Conservation (phyloP, 352 stramenopile species). For the Globisporangium orthogonon region DNA sequence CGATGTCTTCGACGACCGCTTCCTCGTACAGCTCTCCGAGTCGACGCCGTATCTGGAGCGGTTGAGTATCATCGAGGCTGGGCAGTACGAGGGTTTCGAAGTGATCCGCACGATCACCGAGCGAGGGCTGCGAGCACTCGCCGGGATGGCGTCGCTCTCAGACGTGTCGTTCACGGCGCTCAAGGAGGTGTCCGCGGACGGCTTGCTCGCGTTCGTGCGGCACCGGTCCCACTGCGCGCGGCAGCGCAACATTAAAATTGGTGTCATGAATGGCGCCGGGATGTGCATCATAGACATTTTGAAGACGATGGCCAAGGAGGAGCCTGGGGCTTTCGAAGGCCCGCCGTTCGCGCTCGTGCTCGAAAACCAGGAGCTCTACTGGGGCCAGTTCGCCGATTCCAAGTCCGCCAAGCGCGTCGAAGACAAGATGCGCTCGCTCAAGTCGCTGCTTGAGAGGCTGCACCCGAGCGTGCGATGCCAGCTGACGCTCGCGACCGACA, state of each 20-base stretch:
- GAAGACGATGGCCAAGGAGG: conserved; percentile 19
- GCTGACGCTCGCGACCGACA: conserved; percentile 24
- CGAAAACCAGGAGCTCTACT: conserved; percentile 27
- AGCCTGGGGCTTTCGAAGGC: conserved; percentile 13
- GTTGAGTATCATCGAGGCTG: conserved; percentile 26
- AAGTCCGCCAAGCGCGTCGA: conserved; percentile 20
- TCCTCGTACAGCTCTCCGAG: conserved; percentile 18
- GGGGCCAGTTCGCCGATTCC: conserved; percentile 16
- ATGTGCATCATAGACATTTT: conserved; percentile 25
- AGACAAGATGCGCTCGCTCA: conserved; percentile 17
- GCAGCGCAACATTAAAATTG: conserved; percentile 39
- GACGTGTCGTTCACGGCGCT: conserved; percentile 32
- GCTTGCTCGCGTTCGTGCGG: conserved; percentile 24
- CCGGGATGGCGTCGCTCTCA: conserved; percentile 26
- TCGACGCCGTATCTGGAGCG: conserved; percentile 24
- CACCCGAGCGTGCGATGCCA: conserved; percentile 33
- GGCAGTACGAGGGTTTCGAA: conserved; percentile 25
- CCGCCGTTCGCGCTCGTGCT: conserved; percentile 31
- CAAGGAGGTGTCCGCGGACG: conserved; percentile 13
- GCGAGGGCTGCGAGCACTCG: conserved; percentile 21
- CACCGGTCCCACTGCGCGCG: conserved; percentile 17
- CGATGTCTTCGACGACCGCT: conserved; percentile 31
- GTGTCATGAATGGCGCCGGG: conserved; percentile 25
- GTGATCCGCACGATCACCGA: conserved; percentile 24
- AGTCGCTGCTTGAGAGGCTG: conserved; percentile 13